Base-by-base conservation (phyloP, 1,284 basidiomycete genomes). In the Heterobasidion parviporum region DNA sequence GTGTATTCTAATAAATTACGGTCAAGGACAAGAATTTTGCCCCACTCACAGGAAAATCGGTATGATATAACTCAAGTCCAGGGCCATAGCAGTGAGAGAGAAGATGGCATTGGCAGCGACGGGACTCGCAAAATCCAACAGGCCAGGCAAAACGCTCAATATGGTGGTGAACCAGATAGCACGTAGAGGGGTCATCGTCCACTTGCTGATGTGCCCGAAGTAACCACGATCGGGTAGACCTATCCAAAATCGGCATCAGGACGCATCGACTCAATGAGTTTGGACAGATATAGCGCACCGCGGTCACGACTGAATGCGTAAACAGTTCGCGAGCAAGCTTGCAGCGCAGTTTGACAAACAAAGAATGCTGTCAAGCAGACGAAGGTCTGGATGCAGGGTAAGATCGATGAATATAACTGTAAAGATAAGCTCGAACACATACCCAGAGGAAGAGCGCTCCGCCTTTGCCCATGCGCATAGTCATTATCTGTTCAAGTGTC, bases 301-400 rank as follows among this genome's bases (percentile, higher is more conserved):
- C 81, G 80, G 66, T 94, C 92, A 56, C 92, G 88, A 65, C 87
- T 90, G 74, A 98, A 92, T 4, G 94, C 94, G 65, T 92, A 96
- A 47, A 95, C 76, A 0, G 92, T 89, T 51, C 94, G 82, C 5
- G 92, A 92, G 56, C 85, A 86, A 9, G 94, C 94, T 70, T 97
- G 94, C 4, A 93, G 76, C 26, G 88, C 77, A 3, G 84, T 82
- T 68, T 92, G 90, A 44, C 85, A 82, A 50, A 93, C 89, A 69
- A 91, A 92, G 73, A 91, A 92, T 1, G 83, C 91, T 18, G 87
- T 90, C 57, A 88, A 65, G 69, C 89, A 91, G 26, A 93, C 88
- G 59, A 89, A 82, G 41, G 76, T 73, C 82, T 83, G 56, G 16
- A 52, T 18, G 50, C 45, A 35, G 10, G 51, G 44, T 6, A 4